Base-by-base conservation (phyloP, 2,329 filamentous ascomycete genomes). In the Aspergillus unguis region DNA sequence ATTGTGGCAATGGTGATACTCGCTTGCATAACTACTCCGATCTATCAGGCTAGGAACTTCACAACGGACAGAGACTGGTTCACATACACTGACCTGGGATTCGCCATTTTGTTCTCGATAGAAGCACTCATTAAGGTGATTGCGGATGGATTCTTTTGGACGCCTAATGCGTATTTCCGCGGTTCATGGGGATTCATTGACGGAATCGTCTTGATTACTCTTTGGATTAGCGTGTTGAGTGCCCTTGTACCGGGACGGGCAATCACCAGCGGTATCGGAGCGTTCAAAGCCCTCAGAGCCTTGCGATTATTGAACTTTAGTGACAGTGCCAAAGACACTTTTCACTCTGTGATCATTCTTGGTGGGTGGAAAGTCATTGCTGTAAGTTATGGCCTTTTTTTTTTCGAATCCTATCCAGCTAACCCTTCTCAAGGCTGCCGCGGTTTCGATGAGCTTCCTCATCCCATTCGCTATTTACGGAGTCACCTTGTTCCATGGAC, bases 1-100 rank as follows among this genome's bases (percentile, higher is more conserved):
- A 96, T 99, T 57, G 89, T 97, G 38, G 89, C 90, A 46, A 99
- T 99, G 95, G 94, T 99, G n/a, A 74, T 96, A 41, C 81, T 99
- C 47, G 94, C 94, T 29, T 99, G 92, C 66, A 80, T 97, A 46
- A 96, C 92, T 1, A 99, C 94, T 1, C 94, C 94, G 0, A 77
- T 99, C 11, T 99, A 95, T 67, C 94, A 99, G 68, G 90, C 88
- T 67, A 81, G 91, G 61, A 95, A 96, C 66, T 92, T 92, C 62
- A 70, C 82, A 48, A 76, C 70, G 5, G 84, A 84, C 65, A 84
- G 78, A 53, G 94, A 92, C 65, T 99, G 95, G 94, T 97, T 96
- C 67, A 88, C 95, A 5, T 97, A 90, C 83, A 89, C 89, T 9
- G 94, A 99, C 69, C 79, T 95, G 71, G 86, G 88, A 5, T 99